A percentile compares a stretch with the other conserved stretches of the same genome.
Evolutionary conservation across 2,329 filamentous ascomycete species (phyloP).

Genomic region (Malbranchea cinnamomea): DNA sequence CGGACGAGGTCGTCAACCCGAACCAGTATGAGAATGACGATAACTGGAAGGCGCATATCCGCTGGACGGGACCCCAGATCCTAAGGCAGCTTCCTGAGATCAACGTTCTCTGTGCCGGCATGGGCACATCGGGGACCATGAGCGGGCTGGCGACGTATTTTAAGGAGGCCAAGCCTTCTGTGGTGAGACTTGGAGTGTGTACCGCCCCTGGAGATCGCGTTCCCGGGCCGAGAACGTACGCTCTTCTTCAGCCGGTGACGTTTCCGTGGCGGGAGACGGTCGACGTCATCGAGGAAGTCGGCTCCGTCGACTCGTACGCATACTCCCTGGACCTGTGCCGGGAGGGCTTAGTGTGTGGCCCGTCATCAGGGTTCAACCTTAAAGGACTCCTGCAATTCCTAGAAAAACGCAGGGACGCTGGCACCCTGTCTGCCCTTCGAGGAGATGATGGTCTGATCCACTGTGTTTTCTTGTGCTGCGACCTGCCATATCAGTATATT

Average conservation of each 20-base stretch:
- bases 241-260: constrained; percentile 34
- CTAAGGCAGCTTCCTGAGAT: constrained; percentile 41
- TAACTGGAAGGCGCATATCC: constrained; percentile 37
- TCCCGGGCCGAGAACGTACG: constrained; percentile 42
- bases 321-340: constrained; percentile 41
- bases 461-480: constrained; percentile 48
- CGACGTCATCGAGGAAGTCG: constrained; percentile 42
- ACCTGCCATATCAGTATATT: constrained; percentile 49
- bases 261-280: constrained; percentile 45
- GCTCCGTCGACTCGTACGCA: constrained; percentile 38
- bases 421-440: constrained; percentile 30
- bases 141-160: constrained; percentile 38
- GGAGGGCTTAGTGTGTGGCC: constrained; percentile 44
- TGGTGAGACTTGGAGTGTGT: constrained; percentile 29
- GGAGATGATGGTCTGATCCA: constrained; percentile 33
- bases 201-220: constrained; percentile 43
- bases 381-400: constrained; percentile 38
- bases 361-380: constrained; percentile 46
- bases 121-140: constrained; percentile 41
- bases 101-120: constrained; percentile 40
- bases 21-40: constrained; percentile 42
- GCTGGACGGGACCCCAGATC: constrained; percentile 47
- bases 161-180: constrained; percentile 30
- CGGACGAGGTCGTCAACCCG: constrained; percentile 34
- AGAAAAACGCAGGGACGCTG: constrained; percentile 32